Percentiles rank a stretch among this genome's conserved stretches.
Conservation (phyloP, 495 filamentous ascomycete genomes). For the Penicillium herquei region DNA sequence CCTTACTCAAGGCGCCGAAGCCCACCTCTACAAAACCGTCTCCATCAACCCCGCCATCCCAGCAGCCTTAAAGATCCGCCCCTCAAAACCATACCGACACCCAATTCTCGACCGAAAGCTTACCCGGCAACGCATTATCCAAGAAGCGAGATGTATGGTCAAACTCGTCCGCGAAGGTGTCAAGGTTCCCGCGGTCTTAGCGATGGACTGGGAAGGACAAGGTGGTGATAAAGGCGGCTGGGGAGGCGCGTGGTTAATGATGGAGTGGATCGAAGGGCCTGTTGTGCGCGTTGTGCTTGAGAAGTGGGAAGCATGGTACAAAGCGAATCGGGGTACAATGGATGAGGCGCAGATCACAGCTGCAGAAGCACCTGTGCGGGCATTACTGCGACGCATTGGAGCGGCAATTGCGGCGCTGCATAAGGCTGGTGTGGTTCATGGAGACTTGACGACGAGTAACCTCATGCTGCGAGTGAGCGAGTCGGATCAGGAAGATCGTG, state of each 20-base stretch:
- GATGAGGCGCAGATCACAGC: slow-evolving; percentile 30
- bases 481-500: slow-evolving; percentile 13
- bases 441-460: slow-evolving; percentile 97
- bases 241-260: slow-evolving; percentile 75
- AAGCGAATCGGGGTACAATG: slow-evolving; percentile 16
- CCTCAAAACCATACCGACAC: slow-evolving; percentile 89
- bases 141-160: slow-evolving; percentile 81
- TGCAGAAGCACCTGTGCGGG: slow-evolving; percentile 45
- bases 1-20: slow-evolving; percentile 92
- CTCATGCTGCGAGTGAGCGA: slow-evolving; percentile 70
- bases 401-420: slow-evolving; percentile 76
- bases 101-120: slow-evolving; percentile 84
- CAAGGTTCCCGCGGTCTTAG: slow-evolving; percentile 72
- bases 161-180: slow-evolving; percentile 75
- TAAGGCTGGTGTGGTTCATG: slow-evolving; percentile 80
- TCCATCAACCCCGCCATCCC: slow-evolving; percentile 68
- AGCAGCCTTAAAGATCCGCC: slow-evolving; percentile 89
- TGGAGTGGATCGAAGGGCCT: slow-evolving; percentile 85
- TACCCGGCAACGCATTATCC: slow-evolving; percentile 78
- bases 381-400: slow-evolving; percentile 72
- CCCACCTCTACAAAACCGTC: slow-evolving; percentile 82
- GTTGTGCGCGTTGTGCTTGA: slow-evolving; percentile 68
- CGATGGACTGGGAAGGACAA: slow-evolving; percentile 61
- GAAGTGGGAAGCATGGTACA: slow-evolving; percentile 54
- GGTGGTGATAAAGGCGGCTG: slow-evolving; percentile 39